A percentile compares a stretch with the other conserved stretches of the same genome.
Evolutionary conservation across 1,139 yeast genomes (phyloP).

Genomic region (Suhomyces atakaporum): DNA sequence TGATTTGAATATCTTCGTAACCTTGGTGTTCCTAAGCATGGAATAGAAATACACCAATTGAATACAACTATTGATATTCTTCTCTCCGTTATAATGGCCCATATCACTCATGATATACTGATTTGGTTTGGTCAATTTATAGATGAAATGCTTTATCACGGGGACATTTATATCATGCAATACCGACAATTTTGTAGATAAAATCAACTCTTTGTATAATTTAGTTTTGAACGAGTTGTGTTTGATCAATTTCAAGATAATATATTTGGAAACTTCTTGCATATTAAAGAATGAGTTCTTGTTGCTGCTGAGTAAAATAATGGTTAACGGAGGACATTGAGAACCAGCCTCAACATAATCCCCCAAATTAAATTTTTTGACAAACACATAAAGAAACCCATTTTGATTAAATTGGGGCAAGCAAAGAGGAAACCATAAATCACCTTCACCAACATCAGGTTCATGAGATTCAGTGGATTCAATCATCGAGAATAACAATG

Average conservation of each 20-base stretch:
- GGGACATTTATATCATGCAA: slow-evolving; percentile 58
- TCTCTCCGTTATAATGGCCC: slow-evolving; percentile 19
- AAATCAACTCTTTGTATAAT: slow-evolving; percentile 35
- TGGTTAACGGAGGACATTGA: slow-evolving; percentile 42
- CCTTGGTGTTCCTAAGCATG: slow-evolving; percentile 30
- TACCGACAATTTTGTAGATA: slow-evolving; percentile 24
- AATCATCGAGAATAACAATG: slow-evolving; percentile 31
- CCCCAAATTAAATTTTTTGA: slow-evolving; percentile 54
- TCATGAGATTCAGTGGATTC: slow-evolving; percentile 20
- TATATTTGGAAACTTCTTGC: slow-evolving; percentile 57
- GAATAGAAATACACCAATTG: slow-evolving; percentile 38
- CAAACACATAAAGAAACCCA: slow-evolving; percentile 84
- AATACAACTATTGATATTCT: slow-evolving; percentile 19
- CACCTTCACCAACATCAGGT: slow-evolving; percentile 46
- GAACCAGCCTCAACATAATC: slow-evolving; percentile 21
- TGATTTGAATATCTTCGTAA: slow-evolving; percentile 22
- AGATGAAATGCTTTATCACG: slow-evolving; percentile 74
- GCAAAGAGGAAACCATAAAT: slow-evolving; percentile 92
- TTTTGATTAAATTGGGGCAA: slow-evolving; percentile 85
- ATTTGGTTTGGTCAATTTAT: slow-evolving; percentile 57
- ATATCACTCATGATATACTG: slow-evolving; percentile 38
- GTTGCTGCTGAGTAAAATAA: slow-evolving; percentile 79
- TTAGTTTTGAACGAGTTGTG: slow-evolving; percentile 39
- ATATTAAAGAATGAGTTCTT: slow-evolving; percentile 79
- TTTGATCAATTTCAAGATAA: slow-evolving; percentile 46